phyloP scores from a whole-genome alignment of 352 stramenopile genomes.

The Globisporangium cylindrosporum region DNA sequence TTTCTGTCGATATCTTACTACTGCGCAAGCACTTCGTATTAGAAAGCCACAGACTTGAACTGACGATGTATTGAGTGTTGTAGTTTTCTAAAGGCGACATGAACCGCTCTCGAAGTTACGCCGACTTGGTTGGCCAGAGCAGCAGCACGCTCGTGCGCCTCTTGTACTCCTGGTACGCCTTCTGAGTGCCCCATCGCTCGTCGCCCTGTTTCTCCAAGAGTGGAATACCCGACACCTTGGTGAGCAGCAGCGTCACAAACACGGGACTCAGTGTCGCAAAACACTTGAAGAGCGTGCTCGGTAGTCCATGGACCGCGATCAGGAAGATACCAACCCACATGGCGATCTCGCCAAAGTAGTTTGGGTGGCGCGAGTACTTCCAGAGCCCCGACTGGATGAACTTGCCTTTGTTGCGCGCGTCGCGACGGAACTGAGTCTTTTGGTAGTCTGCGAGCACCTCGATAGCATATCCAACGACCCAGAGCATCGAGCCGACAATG shows the following conservation, averaged over 20 bases:
- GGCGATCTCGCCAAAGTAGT: slow-evolving; percentile 91
- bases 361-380: slow-evolving; percentile 90
- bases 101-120: neutral
- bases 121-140: slow-evolving; percentile 19
- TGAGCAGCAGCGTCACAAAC: slow-evolving; percentile 74
- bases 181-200: slow-evolving; percentile 59
- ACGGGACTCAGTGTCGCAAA: slow-evolving; percentile 52
- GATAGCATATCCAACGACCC: slow-evolving; percentile 44
- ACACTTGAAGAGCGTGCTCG: slow-evolving; percentile 25
- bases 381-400: slow-evolving; percentile 79
- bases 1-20: too few relatives aligned
- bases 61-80: neutral
- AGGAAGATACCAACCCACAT: slow-evolving; percentile 83
- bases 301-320: slow-evolving; percentile 43
- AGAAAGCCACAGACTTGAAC: neutral
- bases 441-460: slow-evolving; percentile 59
- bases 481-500: slow-evolving; percentile 37
- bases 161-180: slow-evolving; percentile 83
- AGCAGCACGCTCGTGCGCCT: slow-evolving; percentile 62
- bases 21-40: too few relatives aligned
- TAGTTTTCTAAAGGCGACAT: neutral
- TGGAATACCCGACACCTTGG: slow-evolving; percentile 70
- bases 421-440: slow-evolving; percentile 50
- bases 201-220: slow-evolving; percentile 73
- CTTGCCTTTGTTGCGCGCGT: slow-evolving; percentile 48